Evolutionary conservation across 768 basidiomycete species (phyloP).

Genomic region (Suillus brevipes): DNA sequence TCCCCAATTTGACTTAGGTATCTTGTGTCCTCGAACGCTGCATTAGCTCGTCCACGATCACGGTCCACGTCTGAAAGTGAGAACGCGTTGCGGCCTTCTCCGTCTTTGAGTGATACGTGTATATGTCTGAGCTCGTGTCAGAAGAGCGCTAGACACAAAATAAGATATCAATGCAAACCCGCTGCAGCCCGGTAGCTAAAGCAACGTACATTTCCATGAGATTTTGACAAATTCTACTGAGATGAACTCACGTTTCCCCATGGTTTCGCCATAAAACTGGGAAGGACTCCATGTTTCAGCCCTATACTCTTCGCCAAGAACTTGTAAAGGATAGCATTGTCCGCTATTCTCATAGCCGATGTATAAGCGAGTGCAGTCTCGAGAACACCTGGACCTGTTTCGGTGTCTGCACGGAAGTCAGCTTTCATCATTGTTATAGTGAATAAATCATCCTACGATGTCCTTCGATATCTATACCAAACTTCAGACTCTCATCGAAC

Average conservation of each 20-base stretch:
- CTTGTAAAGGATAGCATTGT: conserved; percentile 93
- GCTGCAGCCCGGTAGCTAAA: conserved; percentile 90
- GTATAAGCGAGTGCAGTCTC: conserved; percentile 90
- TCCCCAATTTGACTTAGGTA: conserved; percentile 83
- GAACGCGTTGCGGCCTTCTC: conserved; percentile 75
- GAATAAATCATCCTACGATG: conserved; percentile 59
- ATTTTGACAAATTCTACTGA: conserved; percentile 6
- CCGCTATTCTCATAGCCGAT: conserved; percentile 76
- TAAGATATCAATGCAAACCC: conserved; percentile 52
- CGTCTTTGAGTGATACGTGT: conserved; percentile 82
- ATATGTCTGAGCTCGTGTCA: conserved; percentile 60
- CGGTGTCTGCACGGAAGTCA: conserved; percentile 61
- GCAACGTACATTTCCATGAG: conserved; percentile 4
- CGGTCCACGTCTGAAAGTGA: conserved; percentile 64
- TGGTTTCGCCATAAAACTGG: conserved; percentile 98
- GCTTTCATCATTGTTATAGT: conserved; percentile 1
- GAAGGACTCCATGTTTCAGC: conserved; percentile 83
- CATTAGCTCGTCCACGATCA: conserved; percentile 62
- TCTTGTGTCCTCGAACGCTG: conserved; percentile 79
- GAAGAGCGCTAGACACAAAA: background rate
- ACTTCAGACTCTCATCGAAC: conserved; percentile 71
- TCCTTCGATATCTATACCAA: conserved; percentile 82
- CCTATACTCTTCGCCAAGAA: conserved; percentile 89
- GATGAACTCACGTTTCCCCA: conserved; percentile 74
- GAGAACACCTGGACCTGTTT: conserved; percentile 87